A percentile compares a stretch with the other conserved stretches of the same genome.
Evolutionary conservation across 768 basidiomycete species (phyloP).

Genomic region (Collybia nuda): DNA sequence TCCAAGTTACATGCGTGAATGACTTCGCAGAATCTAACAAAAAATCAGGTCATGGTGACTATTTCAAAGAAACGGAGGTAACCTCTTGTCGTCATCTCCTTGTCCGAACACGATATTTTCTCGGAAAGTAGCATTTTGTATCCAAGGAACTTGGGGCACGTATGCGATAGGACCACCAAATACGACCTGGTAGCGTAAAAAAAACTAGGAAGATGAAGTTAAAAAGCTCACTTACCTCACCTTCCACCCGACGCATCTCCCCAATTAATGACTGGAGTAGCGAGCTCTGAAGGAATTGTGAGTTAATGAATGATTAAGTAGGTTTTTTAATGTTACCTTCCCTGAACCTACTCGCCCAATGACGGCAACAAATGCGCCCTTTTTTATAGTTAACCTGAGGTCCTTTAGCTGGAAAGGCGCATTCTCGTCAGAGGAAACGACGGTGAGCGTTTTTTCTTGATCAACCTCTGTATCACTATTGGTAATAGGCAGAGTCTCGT

Average conservation of each 20-base stretch:
- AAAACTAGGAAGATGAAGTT: neutral
- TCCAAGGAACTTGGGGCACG: slow-evolving; percentile 64
- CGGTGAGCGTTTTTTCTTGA: slow-evolving; percentile 14
- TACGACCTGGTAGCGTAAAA: slow-evolving; percentile 29
- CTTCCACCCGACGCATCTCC: slow-evolving; percentile 63
- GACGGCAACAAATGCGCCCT: slow-evolving; percentile 65
- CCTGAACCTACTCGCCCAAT: slow-evolving; percentile 79
- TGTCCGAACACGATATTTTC: slow-evolving; percentile 79
- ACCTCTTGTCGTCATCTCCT: slow-evolving; percentile 57
- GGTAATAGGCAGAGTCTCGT: slow-evolving; percentile 18
- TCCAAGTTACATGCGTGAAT: slow-evolving; percentile 66
- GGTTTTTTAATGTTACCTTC: slow-evolving; percentile 40
- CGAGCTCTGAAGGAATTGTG: slow-evolving; percentile 41
- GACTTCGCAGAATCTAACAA: slow-evolving; percentile 50
- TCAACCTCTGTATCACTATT: neutral
- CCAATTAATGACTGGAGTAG: slow-evolving; percentile 57
- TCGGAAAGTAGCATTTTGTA: slow-evolving; percentile 64
- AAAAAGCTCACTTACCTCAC: slow-evolving; percentile 38
- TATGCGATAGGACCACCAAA: slow-evolving; percentile 59
- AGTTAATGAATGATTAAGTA: neutral
- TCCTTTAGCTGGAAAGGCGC: slow-evolving; percentile 50
- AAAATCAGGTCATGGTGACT: neutral
- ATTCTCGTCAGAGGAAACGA: slow-evolving; percentile 28
- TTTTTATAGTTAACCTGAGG: slow-evolving; percentile 43
- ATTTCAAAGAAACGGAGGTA: neutral